Conservation (phyloP, 169 alveolate species). For the Eimeria tenella region DNA sequence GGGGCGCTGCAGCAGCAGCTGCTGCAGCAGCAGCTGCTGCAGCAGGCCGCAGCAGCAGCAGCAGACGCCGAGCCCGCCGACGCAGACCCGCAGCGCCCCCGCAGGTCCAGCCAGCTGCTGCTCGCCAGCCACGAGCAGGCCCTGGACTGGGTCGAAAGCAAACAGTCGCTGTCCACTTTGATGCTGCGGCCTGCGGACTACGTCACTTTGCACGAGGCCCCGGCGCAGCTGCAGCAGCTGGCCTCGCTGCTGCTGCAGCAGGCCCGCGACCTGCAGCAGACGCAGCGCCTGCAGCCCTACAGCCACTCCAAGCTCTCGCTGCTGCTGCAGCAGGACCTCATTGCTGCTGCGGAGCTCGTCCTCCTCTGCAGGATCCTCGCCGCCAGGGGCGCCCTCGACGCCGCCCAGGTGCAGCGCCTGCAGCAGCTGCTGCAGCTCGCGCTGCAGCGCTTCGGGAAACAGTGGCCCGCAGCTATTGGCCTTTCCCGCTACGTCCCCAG, state of each 20-base stretch:
- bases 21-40: neutral
- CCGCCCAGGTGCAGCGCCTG: conserved; percentile 9
- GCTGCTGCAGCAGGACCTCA: conserved; percentile 20
- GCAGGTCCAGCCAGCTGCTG: too few relatives aligned
- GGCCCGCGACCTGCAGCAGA: neutral
- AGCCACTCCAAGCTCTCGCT: neutral
- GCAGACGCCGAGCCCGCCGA: neutral
- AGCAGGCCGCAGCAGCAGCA: neutral
- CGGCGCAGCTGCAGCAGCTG: neutral
- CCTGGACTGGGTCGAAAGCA: neutral
- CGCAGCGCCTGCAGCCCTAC: conserved; percentile 8
- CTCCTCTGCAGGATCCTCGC: neutral
- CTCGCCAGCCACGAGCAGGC: neutral
- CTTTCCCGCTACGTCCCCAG: neutral
- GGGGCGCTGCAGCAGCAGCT: neutral
- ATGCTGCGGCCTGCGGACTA: neutral
- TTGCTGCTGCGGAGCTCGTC: conserved; percentile 30
- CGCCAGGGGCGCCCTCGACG: neutral
- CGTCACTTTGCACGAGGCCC: neutral
- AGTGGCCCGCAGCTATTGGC: neutral
- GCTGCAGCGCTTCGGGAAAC: neutral
- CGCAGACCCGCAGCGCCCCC: too few relatives aligned
- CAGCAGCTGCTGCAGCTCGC: neutral
- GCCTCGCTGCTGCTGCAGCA: neutral
- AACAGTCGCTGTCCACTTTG: neutral